Evolutionary conservation across 192 early-diverging fungal species (phyloP), one percentile per base, ranked within the genome.

Genomic region (Mortierella alpina): DNA sequence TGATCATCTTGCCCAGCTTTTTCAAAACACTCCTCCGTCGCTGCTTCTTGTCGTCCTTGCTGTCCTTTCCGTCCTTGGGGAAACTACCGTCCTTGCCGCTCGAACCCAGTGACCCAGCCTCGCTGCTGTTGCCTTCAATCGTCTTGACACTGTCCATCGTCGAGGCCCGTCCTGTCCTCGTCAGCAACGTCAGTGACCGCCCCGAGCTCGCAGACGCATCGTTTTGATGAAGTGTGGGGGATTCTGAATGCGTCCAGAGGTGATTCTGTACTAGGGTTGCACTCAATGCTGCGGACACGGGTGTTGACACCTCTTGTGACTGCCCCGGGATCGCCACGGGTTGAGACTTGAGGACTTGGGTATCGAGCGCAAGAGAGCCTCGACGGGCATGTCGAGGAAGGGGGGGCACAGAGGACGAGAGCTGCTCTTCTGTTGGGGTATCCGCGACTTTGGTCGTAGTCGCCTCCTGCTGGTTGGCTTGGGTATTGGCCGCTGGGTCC

Each of bases 1-100:
- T 80, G 15, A 80, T 80, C 14, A 72, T 72, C 61, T 80, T 80
- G 51, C 70, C 70, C 50, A 80, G 51, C 77, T 80, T 80, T 65
- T 80, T 80, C 64, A 80, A 14, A 18, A 80, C 70, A 46, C 77
- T 80, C 31, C 59, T 66, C 53, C 70, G 48, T 42, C 77, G 63
- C 60, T 72, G 66, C 65, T 74, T 74, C 48, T 50, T 60, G 4
- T 20, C 40, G 7, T 67, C 55, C 0, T 4, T 50, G 15, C 22
- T n/a, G 6, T 39, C 45, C 5, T 48, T 40, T 45, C 65, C 65
- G 17, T 18, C 51, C 4, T 17, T 49, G 20, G 40, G 13, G 2
- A 46, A 1, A 9, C 44, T 39, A 23, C 11, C 59, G 62, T 47
- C 18, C 14, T 51, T 6, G 1, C 49, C 45, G 51, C 55, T 65